These are phyloP conservation scores for Diplodia seriata DNA, from an alignment of 2,329 filamentous ascomycete species.

Conservation along the genomic window DNA sequence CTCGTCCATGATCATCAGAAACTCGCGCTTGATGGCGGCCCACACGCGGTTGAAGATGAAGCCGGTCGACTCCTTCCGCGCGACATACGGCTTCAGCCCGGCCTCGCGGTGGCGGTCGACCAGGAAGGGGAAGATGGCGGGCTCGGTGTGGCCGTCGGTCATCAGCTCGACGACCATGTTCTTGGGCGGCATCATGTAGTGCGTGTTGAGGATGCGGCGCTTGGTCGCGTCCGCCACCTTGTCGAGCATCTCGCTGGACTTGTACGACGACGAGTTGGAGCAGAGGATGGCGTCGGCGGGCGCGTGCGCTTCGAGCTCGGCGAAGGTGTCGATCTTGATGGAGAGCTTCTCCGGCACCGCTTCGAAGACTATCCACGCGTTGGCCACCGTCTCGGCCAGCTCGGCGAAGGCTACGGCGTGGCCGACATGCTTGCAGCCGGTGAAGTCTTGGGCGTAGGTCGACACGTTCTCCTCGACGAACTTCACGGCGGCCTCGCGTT, in stretches of 20 bases:
- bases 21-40: conserved; percentile 64
- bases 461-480: conserved; percentile 51
- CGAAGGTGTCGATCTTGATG: conserved; percentile 59
- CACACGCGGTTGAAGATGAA: conserved; percentile 65
- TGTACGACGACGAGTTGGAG: conserved; percentile 62
- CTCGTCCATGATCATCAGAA: conserved; percentile 58
- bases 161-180: conserved; percentile 60
- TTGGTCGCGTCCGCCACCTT: conserved; percentile 51
- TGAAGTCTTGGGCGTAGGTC: conserved; percentile 33
- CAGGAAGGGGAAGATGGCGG: conserved; percentile 56
- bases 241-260: conserved; percentile 57
- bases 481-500: conserved; percentile 47
- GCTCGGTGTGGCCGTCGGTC: conserved; percentile 57
- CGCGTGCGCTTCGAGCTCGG: conserved; percentile 53
- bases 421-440: conserved; percentile 37
- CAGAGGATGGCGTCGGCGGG: conserved; percentile 58
- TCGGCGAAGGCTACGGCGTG: conserved; percentile 46
- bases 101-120: conserved; percentile 49
- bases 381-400: conserved; percentile 50
- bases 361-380: conserved; percentile 63
- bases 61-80: conserved; percentile 58
- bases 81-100: conserved; percentile 53
- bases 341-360: conserved; percentile 59
- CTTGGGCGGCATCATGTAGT: conserved; percentile 60
- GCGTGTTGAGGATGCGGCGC: conserved; percentile 56